A percentile compares a stretch with the other conserved stretches of the same genome.
Conservation (phyloP, 148 eudicot species). For the Rhododendron henanense region DNA sequence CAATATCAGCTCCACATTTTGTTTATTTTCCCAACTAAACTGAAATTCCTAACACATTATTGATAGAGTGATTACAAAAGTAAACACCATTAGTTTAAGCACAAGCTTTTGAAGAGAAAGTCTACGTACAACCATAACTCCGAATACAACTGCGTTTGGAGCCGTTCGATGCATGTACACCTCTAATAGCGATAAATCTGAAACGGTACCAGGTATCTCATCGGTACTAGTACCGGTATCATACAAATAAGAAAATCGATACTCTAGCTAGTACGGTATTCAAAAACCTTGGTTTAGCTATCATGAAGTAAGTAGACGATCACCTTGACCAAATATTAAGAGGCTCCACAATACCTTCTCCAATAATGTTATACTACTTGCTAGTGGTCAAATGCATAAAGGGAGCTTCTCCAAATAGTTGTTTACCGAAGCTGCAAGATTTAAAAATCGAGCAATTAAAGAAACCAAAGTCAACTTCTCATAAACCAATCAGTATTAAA, state of each 20-base stretch:
- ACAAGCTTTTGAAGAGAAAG: too few relatives aligned
- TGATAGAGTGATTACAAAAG: background rate
- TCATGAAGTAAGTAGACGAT: slow-evolving; percentile 22
- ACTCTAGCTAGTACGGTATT: background rate
- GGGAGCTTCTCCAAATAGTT: slow-evolving; percentile 8
- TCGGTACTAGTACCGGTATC: too few relatives aligned
- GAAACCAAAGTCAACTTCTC: slow-evolving; percentile 25
- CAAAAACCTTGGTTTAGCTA: background rate
- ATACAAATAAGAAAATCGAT: too few relatives aligned
- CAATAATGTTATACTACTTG: slow-evolving; percentile 6
- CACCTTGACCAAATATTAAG: slow-evolving; percentile 6
- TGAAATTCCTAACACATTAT: background rate
- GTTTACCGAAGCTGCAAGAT: slow-evolving; percentile 5
- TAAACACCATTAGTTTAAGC: background rate
- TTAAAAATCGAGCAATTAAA: background rate
- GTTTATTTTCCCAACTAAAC: background rate
- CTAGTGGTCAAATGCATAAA: slow-evolving; percentile 1
- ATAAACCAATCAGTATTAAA: background rate
- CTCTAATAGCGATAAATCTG: too few relatives aligned
- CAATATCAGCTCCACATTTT: background rate
- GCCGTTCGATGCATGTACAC: background rate
- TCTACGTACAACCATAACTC: too few relatives aligned
- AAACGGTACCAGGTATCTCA: too few relatives aligned
- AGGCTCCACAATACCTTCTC: slow-evolving; percentile 17
- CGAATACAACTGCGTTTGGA: background rate